Evolutionary conservation across 768 basidiomycete species (phyloP).

Genomic region (Crucibulum laeve): DNA sequence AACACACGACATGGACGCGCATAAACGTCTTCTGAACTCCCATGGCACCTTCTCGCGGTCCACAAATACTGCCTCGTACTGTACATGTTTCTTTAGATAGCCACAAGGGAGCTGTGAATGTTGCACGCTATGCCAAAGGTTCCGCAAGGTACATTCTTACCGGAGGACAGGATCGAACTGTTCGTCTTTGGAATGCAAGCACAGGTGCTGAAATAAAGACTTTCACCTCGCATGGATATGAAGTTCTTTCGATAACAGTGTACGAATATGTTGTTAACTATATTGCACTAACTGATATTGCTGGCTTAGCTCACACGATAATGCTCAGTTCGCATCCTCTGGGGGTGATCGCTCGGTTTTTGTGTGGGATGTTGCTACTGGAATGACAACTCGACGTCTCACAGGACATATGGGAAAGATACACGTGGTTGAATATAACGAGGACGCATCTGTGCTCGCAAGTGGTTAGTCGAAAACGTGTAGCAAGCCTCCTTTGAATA

Average conservation of each 20-base stretch:
- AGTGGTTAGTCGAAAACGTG: constrained; percentile 54
- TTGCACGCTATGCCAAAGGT: constrained; percentile 89
- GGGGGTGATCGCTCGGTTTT: constrained; percentile 94
- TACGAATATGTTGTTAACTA: constrained; percentile 32
- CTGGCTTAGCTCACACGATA: constrained; percentile 74
- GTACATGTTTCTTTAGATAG: constrained; percentile 58
- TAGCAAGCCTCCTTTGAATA: constrained; percentile 1
- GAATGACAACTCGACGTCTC: constrained; percentile 76
- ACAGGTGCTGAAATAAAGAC: constrained; percentile 86
- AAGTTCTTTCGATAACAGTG: constrained; percentile 89
- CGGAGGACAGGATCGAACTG: constrained; percentile 86
- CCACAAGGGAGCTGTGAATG: constrained; percentile 86
- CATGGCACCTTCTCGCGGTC: constrained; percentile 54
- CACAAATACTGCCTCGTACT: constrained; percentile 48
- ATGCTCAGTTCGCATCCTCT: constrained; percentile 88
- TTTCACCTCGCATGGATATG: constrained; percentile 92
- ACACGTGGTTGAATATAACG: constrained; percentile 85
- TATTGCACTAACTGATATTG: background rate
- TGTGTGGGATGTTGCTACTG: constrained; percentile 92
- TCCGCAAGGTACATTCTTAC: constrained; percentile 86
- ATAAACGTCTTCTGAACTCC: constrained; percentile 5
- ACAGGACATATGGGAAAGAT: constrained; percentile 91
- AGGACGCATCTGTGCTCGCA: constrained; percentile 81
- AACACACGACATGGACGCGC: constrained; percentile 1
- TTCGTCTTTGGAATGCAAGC: constrained; percentile 88